A percentile compares a stretch with the other conserved stretches of the same genome.
These are phyloP conservation scores for Beta vulgaris DNA, from an alignment of 148 eudicot genomes.

Conservation along the genomic window DNA sequence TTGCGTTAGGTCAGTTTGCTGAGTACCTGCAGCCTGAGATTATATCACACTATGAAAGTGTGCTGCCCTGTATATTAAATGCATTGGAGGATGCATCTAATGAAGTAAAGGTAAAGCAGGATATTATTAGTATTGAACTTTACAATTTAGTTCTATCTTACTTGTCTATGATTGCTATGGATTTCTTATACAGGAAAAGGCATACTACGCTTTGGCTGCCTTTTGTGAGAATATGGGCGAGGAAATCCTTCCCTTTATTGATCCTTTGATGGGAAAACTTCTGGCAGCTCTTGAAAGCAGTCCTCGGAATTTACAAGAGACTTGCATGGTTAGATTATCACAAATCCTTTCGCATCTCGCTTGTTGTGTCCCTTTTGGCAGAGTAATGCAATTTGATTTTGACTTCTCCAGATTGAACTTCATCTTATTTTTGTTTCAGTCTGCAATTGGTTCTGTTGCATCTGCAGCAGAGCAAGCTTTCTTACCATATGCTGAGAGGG, in stretches of 20 bases:
- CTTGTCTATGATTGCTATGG: conserved; percentile 11
- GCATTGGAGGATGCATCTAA: conserved; percentile 84
- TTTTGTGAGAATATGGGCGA: conserved; percentile 95
- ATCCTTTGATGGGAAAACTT: conserved; percentile 83
- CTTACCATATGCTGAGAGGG: conserved; percentile 90
- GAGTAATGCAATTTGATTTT: neutral
- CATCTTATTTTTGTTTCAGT: conserved; percentile 38
- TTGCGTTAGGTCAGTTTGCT: conserved; percentile 93
- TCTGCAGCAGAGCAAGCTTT: conserved; percentile 95
- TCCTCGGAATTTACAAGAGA: conserved; percentile 85
- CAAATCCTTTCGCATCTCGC: neutral
- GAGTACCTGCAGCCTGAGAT: conserved; percentile 98
- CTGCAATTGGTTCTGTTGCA: conserved; percentile 95
- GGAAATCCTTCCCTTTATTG: conserved; percentile 87
- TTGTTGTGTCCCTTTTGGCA: neutral
- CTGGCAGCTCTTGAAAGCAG: conserved; percentile 76
- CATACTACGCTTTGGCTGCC: conserved; percentile 96
- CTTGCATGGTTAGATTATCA: conserved; percentile 88
- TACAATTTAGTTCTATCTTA: neutral
- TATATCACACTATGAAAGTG: conserved; percentile 76
- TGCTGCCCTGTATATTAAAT: conserved; percentile 81
- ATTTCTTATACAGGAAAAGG: conserved; percentile 68
- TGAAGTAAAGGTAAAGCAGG: conserved; percentile 78
- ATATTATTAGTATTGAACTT: neutral
- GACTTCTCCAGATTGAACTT: conserved; percentile 13